These are phyloP conservation scores for Starmerella tilneyi DNA, from an alignment of 805 yeast species.

Conservation along the genomic window DNA sequence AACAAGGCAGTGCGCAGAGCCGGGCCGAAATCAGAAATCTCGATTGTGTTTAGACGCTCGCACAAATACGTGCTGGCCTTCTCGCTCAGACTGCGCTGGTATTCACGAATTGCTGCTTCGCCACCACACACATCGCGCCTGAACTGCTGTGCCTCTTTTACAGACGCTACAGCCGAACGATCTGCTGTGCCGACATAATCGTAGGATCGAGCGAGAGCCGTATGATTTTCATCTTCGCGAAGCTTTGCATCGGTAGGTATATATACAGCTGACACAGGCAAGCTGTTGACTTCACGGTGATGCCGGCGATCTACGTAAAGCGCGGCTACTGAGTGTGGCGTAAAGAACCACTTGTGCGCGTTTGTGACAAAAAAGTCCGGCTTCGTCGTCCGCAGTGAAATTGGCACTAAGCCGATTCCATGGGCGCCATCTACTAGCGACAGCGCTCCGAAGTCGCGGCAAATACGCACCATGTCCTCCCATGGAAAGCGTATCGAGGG, in stretches of 20 bases:
- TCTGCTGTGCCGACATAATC: conserved; percentile 42
- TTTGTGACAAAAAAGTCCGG: conserved; percentile 58
- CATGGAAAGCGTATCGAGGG: conserved; percentile 57
- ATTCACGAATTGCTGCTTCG: conserved; percentile 40
- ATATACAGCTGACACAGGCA: conserved; percentile 48
- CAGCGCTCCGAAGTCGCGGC: conserved; percentile 39
- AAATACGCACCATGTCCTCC: conserved; percentile 37
- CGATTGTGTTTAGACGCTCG: conserved; percentile 35
- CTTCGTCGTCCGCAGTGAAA: conserved; percentile 26
- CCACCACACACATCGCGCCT: conserved; percentile 51
- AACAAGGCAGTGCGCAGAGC: conserved; percentile 38
- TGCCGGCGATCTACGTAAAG: conserved; percentile 46
- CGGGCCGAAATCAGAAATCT: conserved; percentile 33
- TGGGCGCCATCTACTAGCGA: conserved; percentile 69
- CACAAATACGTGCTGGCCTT: conserved; percentile 37
- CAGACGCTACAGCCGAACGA: conserved; percentile 36
- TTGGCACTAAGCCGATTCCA: conserved; percentile 40
- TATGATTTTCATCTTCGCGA: conserved; percentile 27
- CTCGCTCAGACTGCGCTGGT: conserved; percentile 40
- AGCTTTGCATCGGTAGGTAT: conserved; percentile 16
- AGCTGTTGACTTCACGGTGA: conserved; percentile 43
- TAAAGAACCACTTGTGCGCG: conserved; percentile 59
- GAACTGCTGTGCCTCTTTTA: conserved; percentile 46
- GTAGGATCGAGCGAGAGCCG: conserved; percentile 34
- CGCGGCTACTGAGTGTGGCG: conserved; percentile 50